Percentiles rank a stretch among this genome's conserved stretches.
phyloP scores from a whole-genome alignment of 805 yeast species.

The Tetrapisispora taiwanensis region DNA sequence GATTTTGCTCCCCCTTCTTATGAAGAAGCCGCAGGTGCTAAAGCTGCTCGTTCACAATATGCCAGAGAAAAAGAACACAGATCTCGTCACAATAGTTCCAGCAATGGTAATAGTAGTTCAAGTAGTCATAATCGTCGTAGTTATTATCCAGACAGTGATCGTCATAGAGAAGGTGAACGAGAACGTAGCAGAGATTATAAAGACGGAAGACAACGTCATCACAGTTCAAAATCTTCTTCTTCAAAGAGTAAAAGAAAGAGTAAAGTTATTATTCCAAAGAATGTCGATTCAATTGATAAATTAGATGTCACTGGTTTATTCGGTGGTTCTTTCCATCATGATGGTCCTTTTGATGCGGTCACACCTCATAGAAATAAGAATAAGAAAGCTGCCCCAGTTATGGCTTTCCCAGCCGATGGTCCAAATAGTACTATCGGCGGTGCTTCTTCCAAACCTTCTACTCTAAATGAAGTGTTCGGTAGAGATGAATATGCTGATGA shows the following conservation, averaged over 20 bases:
- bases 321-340: conserved; percentile 95
- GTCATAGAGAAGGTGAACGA: conserved; percentile 8
- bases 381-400: conserved; percentile 77
- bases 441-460: conserved; percentile 43
- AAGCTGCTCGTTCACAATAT: conserved; percentile 5
- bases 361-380: conserved; percentile 90
- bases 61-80: conserved; percentile 9
- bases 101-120: conserved; percentile 1
- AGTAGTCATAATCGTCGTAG: conserved; percentile 8
- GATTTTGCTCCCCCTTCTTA: conserved; percentile 14
- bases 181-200: conserved; percentile 13
- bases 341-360: conserved; percentile 98
- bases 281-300: conserved; percentile 89
- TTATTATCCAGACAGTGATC: conserved; percentile 5
- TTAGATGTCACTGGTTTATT: conserved; percentile 93
- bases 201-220: conserved; percentile 11
- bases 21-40: conserved; percentile 31
- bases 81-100: conserved; percentile 3
- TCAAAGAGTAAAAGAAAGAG: conserved; percentile 45
- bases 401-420: conserved; percentile 93
- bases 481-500: conserved; percentile 38
- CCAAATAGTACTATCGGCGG: conserved; percentile 44
- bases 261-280: conserved; percentile 43
- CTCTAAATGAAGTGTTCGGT: conserved; percentile 74
- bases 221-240: conserved; percentile 9